A percentile compares a stretch with the other conserved stretches of the same genome.
These are phyloP conservation scores for Musa balbisiana DNA, from an alignment of 202 grass and related monocot species.

Conservation along the genomic window DNA sequence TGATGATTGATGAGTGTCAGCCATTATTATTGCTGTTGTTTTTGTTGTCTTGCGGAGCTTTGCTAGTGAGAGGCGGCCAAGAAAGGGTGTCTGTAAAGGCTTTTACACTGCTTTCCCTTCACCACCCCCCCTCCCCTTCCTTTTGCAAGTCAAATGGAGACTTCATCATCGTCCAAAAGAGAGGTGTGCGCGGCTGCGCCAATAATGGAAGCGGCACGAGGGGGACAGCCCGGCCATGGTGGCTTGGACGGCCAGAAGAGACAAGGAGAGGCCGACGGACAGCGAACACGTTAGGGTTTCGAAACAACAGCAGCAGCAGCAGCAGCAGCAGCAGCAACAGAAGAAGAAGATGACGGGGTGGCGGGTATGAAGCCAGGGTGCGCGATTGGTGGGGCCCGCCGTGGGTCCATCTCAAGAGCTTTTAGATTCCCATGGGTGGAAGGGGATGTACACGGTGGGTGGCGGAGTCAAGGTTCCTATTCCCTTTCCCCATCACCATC, in stretches of 20 bases:
- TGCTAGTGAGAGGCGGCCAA: too few relatives aligned
- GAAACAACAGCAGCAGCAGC: not conserved
- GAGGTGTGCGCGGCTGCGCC: constrained; percentile 8
- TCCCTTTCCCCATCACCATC: constrained; percentile 14
- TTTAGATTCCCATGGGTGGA: constrained; percentile 32
- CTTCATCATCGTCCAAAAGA: constrained; percentile 23
- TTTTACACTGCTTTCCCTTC: too few relatives aligned
- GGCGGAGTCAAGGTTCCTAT: constrained; percentile 27
- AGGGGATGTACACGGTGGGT: constrained; percentile 31
- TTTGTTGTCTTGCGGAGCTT: not conserved
- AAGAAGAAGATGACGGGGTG: not conserved
- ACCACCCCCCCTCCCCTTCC: too few relatives aligned
- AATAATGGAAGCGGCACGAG: constrained; percentile 13
- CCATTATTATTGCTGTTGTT: not conserved
- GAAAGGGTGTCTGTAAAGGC: too few relatives aligned
- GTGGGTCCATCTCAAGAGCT: constrained; percentile 26
- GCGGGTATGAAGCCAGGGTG: not conserved
- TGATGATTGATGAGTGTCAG: not conserved
- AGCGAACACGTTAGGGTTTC: not conserved
- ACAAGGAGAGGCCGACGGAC: not conserved
- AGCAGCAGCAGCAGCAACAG: not conserved
- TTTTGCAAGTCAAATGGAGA: not conserved
- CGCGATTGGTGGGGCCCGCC: too few relatives aligned
- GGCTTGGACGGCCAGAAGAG: not conserved
- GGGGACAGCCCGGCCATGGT: not conserved